A percentile compares a stretch with the other conserved stretches of the same genome.
Evolutionary conservation across 2,329 filamentous ascomycete genomes (phyloP).

Genomic region (Zymoseptoria tritici): DNA sequence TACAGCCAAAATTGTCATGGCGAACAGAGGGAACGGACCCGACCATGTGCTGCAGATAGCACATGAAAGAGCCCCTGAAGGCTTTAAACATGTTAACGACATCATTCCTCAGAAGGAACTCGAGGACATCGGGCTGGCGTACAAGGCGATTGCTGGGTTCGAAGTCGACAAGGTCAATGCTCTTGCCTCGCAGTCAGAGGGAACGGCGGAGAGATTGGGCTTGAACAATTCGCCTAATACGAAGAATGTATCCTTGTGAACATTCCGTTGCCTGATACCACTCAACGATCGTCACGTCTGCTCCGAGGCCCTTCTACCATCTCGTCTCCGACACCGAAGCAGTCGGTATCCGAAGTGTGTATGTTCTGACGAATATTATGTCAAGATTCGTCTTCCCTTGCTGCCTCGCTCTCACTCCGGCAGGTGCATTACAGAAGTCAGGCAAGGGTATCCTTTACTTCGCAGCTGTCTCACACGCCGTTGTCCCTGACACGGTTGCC

Average conservation of each 20-base stretch:
- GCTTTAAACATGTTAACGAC: constrained; percentile 34
- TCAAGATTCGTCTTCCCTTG: too few species aligned
- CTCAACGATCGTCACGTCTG: too few species aligned
- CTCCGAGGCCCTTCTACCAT: too few species aligned
- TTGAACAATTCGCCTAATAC: constrained; percentile 14
- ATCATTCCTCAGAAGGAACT: constrained; percentile 20
- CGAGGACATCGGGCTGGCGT: constrained; percentile 18
- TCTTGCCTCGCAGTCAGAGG: constrained; percentile 33
- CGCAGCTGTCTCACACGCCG: too few species aligned
- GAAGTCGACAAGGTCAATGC: constrained; percentile 40
- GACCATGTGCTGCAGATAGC: constrained; percentile 42
- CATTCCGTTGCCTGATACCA: too few species aligned
- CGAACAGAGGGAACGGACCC: constrained; percentile 41
- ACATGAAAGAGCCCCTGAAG: constrained; percentile 38
- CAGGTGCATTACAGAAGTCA: too few species aligned
- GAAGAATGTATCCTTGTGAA: background rate
- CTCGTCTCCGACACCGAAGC: too few species aligned
- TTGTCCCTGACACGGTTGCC: too few species aligned
- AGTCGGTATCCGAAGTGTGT: too few species aligned
- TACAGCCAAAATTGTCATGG: constrained; percentile 41
- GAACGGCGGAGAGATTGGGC: constrained; percentile 16
- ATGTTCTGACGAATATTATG: too few species aligned
- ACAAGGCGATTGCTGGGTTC: constrained; percentile 40
- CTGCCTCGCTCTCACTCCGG: too few species aligned
- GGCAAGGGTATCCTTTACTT: too few species aligned